Evolutionary conservation across 768 basidiomycete genomes (phyloP).

Genomic region (Butyriboletus loyo): DNA sequence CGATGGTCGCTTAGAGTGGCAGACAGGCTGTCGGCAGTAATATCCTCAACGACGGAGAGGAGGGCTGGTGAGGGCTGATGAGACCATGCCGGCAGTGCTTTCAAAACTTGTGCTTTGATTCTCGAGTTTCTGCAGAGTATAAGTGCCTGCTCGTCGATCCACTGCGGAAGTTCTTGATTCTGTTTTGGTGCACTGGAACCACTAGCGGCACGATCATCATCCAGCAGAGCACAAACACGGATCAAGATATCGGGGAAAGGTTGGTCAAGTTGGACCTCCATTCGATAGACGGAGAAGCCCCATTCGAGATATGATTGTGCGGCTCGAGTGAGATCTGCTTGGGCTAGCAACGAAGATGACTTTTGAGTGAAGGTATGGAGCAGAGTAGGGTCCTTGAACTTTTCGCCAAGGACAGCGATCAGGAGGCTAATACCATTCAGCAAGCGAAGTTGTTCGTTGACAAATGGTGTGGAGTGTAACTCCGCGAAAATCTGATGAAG

Average conservation of each 20-base stretch:
- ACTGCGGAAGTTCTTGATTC: constrained; percentile 51
- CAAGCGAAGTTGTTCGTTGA: constrained; percentile 80
- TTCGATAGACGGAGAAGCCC: constrained; percentile 57
- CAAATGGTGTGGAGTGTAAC: constrained; percentile 62
- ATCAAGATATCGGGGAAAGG: constrained; percentile 65
- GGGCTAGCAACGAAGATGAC: constrained; percentile 58
- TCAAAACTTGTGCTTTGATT: constrained; percentile 43
- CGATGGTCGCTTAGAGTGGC: constrained; percentile 53
- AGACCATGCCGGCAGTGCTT: constrained; percentile 76
- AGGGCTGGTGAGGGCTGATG: constrained; percentile 52
- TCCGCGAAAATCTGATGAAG: constrained; percentile 68
- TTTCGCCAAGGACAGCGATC: constrained; percentile 56
- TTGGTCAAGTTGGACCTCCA: constrained; percentile 40
- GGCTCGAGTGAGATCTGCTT: constrained; percentile 62
- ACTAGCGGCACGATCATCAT: constrained; percentile 46
- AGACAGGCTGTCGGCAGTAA: constrained; percentile 48
- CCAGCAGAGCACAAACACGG: constrained; percentile 59
- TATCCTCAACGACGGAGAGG: constrained; percentile 41
- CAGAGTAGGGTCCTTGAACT: constrained; percentile 56
- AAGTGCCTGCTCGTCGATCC: constrained; percentile 59
- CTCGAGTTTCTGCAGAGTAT: constrained; percentile 38
- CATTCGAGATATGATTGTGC: constrained; percentile 80
- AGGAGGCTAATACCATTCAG: constrained; percentile 73
- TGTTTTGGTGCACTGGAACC: constrained; percentile 31
- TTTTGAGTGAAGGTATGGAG: constrained; percentile 70